Evolutionary conservation across 129 eudicot genomes (phyloP), one percentile per base, ranked within the genome.

Genomic region (Pseudognaphalium luteoalbum): DNA sequence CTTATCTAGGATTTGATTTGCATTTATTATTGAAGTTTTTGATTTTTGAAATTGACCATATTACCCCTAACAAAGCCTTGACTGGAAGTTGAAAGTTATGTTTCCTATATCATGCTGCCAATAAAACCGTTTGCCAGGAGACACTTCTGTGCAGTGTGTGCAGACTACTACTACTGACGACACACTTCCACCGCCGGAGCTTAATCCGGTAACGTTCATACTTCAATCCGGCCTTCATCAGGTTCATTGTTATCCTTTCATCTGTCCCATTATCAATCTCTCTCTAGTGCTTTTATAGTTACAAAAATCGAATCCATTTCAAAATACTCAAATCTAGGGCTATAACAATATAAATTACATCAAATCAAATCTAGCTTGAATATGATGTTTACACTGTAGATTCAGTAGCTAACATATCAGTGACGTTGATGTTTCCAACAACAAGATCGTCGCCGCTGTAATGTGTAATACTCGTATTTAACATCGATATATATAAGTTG

Each of bases 131-230:
- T 30, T 50, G 25, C 15, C 41, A 71, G 60, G n/a, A 21, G 15
- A 22, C 17, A 68, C 11, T 47, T 2, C 7, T 54, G 29, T 6
- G 17, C 5, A 57, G 21, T 32, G 57, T 5, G 33, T 16, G 62
- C 6, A 42, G 47, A 16, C 50, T 35, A 41, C 65, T 35, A 41
- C 65, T 35, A 21, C 73, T 76, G 54, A 66, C 80, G 39, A 30
- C 58, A 21, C 66, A 76, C 51, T 56, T 56, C 29, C 21, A 37
- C 25, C 21, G 39, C 25, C 15, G 61, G 44, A 25, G 6, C 52
- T 57, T 77, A 11, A 39, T 77, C 75, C 47, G 69, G 81, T 3
- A 4, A 77, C 44, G 33, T 57, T 58, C 60, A 37, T 62, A 22
- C 71, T 66, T n/a, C 71, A 33, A 12, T 25, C 58, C 20, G 10